Conservation (phyloP, 208 protist genomes). For the Tritrichomonas musculus region DNA sequence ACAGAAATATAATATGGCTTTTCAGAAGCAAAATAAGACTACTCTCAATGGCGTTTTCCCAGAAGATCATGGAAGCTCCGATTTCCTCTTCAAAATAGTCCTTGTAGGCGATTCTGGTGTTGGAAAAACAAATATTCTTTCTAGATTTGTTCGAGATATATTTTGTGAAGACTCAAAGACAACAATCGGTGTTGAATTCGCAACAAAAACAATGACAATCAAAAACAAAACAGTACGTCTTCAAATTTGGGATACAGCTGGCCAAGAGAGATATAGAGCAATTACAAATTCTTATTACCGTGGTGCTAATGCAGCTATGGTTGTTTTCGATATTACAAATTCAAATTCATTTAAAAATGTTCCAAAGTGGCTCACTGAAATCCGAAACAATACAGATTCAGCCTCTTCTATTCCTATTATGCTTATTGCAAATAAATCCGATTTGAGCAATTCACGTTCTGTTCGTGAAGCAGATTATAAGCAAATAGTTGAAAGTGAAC, state of each 20-base stretch:
- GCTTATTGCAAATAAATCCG: conserved; percentile 45
- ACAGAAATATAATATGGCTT: too few relatives aligned
- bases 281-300: conserved; percentile 40
- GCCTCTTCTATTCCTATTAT: conserved; percentile 32
- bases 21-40: too few relatives aligned
- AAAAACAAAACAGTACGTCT: conserved; percentile 21
- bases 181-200: conserved; percentile 30
- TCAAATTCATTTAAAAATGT: conserved; percentile 27
- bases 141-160: not conserved
- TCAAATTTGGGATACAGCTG: conserved; percentile 32
- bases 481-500: not conserved
- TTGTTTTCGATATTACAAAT: conserved; percentile 42
- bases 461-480: not conserved
- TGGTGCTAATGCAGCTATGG: conserved; percentile 15
- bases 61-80: not conserved
- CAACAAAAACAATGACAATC: not conserved
- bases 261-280: conserved; percentile 42
- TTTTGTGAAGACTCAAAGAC: not conserved
- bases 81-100: not conserved
- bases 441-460: conserved; percentile 12
- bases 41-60: too few relatives aligned
- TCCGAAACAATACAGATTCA: conserved; percentile 5
- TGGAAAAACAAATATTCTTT: not conserved
- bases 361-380: conserved; percentile 37
- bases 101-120: not conserved